Conservation (phyloP, 2,329 filamentous ascomycete species). For the Fusarium irregulare region DNA sequence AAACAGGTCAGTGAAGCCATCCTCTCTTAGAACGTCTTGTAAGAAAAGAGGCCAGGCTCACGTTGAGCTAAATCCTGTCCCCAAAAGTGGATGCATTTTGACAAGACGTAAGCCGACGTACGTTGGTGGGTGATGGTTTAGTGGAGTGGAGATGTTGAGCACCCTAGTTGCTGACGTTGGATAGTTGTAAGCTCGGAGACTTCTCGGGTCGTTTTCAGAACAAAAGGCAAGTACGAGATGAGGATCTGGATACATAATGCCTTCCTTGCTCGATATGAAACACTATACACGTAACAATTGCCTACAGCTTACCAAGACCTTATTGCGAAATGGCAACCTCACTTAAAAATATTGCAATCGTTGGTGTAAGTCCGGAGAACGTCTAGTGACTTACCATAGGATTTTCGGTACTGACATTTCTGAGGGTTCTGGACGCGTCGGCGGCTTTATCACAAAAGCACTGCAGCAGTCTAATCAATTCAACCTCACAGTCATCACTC, state of each 20-base stretch:
- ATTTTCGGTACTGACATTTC: rapidly evolving
- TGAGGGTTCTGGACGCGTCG: background rate
- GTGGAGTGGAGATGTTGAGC: too few relatives aligned
- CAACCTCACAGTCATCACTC: background rate
- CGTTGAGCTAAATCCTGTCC: background rate
- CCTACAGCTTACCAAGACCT: rapidly evolving
- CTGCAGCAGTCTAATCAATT: background rate
- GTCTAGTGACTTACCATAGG: rapidly evolving
- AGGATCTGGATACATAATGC: background rate
- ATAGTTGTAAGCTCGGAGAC: background rate
- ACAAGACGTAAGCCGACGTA: background rate
- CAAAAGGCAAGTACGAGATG: rapidly evolving
- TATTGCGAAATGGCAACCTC: background rate
- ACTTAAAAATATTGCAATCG: background rate
- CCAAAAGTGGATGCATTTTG: background rate
- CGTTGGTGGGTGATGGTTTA: background rate
- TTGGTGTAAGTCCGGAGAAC: background rate
- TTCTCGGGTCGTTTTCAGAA: background rate
- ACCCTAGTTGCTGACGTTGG: background rate
- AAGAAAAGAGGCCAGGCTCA: too few relatives aligned
- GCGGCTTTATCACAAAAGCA: background rate
- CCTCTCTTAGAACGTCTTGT: too few relatives aligned
- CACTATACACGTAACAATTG: too few relatives aligned
- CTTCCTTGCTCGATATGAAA: background rate
- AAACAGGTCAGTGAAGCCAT: too few relatives aligned